These are phyloP conservation scores for Hebeloma cylindrosporum DNA, from an alignment of 768 basidiomycete species.

Conservation along the genomic window DNA sequence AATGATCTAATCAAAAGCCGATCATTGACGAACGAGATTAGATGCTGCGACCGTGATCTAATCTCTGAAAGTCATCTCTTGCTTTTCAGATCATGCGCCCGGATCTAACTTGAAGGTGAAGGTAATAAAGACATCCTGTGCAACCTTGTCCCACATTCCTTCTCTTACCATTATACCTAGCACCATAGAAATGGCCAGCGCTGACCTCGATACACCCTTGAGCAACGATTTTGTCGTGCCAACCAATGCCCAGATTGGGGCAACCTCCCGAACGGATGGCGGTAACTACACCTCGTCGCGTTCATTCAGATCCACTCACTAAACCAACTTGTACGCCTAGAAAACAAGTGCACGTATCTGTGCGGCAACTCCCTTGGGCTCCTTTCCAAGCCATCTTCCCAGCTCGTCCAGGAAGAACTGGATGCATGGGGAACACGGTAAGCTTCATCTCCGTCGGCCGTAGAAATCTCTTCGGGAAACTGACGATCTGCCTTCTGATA, in stretches of 20 bases:
- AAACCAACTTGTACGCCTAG: slow-evolving; percentile 31
- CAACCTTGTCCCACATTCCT: slow-evolving; percentile 3
- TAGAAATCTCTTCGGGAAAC: slow-evolving; percentile 1
- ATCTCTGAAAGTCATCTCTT: slow-evolving; percentile 14
- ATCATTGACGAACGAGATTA: slow-evolving; percentile 18
- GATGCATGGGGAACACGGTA: slow-evolving; percentile 77
- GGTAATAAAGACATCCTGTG: background rate
- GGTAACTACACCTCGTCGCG: slow-evolving; percentile 29
- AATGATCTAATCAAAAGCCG: slow-evolving; percentile 8
- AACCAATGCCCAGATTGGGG: slow-evolving; percentile 50
- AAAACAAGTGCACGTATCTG: slow-evolving; percentile 72
- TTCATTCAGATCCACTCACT: slow-evolving; percentile 6
- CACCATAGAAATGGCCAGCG: background rate
- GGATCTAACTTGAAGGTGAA: slow-evolving; percentile 20
- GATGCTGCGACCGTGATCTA: slow-evolving; percentile 17
- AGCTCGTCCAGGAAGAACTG: slow-evolving; percentile 80
- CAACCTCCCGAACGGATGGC: slow-evolving; percentile 36
- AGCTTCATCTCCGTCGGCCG: slow-evolving; percentile 20
- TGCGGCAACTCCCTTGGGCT: slow-evolving; percentile 95
- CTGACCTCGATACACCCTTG: slow-evolving; percentile 30
- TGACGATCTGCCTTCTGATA: slow-evolving; percentile 6
- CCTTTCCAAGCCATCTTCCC: slow-evolving; percentile 69
- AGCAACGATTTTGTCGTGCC: slow-evolving; percentile 59
- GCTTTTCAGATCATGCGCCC: slow-evolving; percentile 5
- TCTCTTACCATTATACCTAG: background rate